These are phyloP conservation scores for Scorias spongiosa DNA, from an alignment of 2,329 filamentous ascomycete genomes.

Conservation along the genomic window DNA sequence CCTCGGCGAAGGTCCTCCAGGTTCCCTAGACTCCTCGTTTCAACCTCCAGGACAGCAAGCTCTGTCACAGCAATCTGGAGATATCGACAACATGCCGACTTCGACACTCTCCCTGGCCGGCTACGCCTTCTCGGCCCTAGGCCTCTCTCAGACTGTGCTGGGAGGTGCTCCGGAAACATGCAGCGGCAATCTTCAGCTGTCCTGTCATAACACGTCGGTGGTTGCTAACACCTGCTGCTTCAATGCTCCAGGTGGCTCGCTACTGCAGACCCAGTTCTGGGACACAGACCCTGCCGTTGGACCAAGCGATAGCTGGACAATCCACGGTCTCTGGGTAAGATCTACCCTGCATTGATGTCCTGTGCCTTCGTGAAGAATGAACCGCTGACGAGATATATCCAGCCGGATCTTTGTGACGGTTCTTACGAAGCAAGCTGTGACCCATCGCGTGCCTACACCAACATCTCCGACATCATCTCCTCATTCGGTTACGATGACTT, in stretches of 20 bases:
- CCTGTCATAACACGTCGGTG: slow-evolving; percentile 47
- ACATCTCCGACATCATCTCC: slow-evolving; percentile 48
- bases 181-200: slow-evolving; percentile 31
- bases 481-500: slow-evolving; percentile 39
- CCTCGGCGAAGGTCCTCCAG: not conserved
- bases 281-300: slow-evolving; percentile 50
- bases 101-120: slow-evolving; percentile 13
- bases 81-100: slow-evolving; percentile 13
- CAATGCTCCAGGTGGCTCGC: slow-evolving; percentile 54
- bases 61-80: not conserved
- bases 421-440: slow-evolving; percentile 49
- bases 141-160: slow-evolving; percentile 14
- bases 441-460: slow-evolving; percentile 42
- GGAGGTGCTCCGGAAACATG: slow-evolving; percentile 15
- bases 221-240: slow-evolving; percentile 59
- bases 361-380: not conserved
- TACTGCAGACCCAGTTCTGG: slow-evolving; percentile 68
- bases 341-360: slow-evolving; percentile 6
- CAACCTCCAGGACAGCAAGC: not conserved
- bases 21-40: not conserved
- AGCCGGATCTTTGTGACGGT: slow-evolving; percentile 48
- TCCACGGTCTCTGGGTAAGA: slow-evolving; percentile 50
- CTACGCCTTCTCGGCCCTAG: slow-evolving; percentile 15
- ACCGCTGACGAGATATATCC: slow-evolving; percentile 4
- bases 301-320: slow-evolving; percentile 55